Evolutionary conservation across 805 yeast genomes (phyloP).

Genomic region (Isabelozyma pseudorhagii): DNA sequence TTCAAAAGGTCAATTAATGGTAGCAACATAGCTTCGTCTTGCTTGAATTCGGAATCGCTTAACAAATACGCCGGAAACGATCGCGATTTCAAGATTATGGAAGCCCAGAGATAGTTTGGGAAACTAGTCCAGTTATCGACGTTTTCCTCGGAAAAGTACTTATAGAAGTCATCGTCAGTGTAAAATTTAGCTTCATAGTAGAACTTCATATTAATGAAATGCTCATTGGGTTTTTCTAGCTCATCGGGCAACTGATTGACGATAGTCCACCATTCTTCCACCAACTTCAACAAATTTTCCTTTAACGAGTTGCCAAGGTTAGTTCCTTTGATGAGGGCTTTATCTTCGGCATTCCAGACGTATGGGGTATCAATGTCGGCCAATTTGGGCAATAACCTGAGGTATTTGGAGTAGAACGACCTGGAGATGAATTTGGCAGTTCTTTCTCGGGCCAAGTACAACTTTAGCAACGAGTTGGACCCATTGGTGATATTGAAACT

Average conservation of each 20-base stretch:
- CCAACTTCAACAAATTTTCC: constrained; percentile 40
- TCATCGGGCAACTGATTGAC: constrained; percentile 28
- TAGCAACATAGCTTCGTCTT: constrained; percentile 61
- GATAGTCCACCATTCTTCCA: constrained; percentile 61
- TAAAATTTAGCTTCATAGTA: constrained; percentile 42
- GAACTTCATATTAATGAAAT: constrained; percentile 40
- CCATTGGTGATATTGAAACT: constrained; percentile 9
- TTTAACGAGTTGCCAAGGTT: constrained; percentile 59
- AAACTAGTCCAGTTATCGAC: constrained; percentile 59
- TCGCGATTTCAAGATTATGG: constrained; percentile 66
- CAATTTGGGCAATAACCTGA: constrained; percentile 33
- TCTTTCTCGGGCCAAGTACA: constrained; percentile 31
- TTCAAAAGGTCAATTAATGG: constrained; percentile 81
- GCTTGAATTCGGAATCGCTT: constrained; percentile 17
- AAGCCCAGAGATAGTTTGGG: constrained; percentile 73
- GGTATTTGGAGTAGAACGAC: constrained; percentile 26
- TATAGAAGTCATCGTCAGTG: constrained; percentile 30
- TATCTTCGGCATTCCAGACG: constrained; percentile 58
- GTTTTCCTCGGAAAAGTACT: constrained; percentile 17
- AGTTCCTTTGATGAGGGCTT: constrained; percentile 57
- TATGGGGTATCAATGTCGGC: constrained; percentile 56
- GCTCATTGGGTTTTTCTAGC: constrained; percentile 26
- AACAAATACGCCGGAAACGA: constrained; percentile 75
- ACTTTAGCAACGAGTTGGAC: constrained; percentile 30
- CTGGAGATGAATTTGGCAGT: constrained; percentile 5